Conservation (phyloP, 2,329 filamentous ascomycete species). For the Colletotrichum sp. region DNA sequence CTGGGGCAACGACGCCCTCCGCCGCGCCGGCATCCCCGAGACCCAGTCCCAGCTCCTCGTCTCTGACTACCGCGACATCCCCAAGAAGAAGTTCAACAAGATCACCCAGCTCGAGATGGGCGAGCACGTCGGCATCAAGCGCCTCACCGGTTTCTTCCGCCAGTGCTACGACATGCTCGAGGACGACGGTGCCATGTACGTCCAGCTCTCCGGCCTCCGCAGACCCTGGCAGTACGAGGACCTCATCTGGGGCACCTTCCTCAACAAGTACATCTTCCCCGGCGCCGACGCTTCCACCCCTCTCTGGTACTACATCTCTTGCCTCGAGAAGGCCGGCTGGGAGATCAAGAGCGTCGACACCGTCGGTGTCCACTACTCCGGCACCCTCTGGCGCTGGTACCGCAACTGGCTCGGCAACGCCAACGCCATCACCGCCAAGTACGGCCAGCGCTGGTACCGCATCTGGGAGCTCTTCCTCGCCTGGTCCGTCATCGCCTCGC, state of each 20-base stretch:
- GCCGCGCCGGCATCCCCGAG: conserved; percentile 81
- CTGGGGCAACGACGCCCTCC: conserved; percentile 92
- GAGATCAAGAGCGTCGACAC: conserved; percentile 94
- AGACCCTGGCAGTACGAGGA: conserved; percentile 98
- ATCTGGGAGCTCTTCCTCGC: conserved; percentile 95
- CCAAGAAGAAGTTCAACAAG: conserved; percentile 85
- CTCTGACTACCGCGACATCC: conserved; percentile 97
- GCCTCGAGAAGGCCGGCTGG: conserved; percentile 81
- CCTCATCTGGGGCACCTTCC: conserved; percentile 96
- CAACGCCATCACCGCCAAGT: conserved; percentile 93
- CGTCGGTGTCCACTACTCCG: conserved; percentile 95
- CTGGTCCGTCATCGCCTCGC: conserved; percentile 81
- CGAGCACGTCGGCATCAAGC: conserved; percentile 95
- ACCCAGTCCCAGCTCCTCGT: conserved; percentile 91
- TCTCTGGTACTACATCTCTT: conserved; percentile 84
- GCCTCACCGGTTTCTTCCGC: conserved; percentile 79
- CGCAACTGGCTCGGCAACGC: conserved; percentile 96
- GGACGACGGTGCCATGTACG: conserved; percentile 94
- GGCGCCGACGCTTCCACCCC: conserved; percentile 96
- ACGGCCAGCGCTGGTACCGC: conserved; percentile 93
- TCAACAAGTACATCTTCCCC: conserved; percentile 99
- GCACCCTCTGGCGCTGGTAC: conserved; percentile 98
- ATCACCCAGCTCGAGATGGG: conserved; percentile 99
- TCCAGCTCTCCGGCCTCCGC: conserved; percentile 92
- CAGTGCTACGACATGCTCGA: conserved; percentile 96